Base-by-base conservation (phyloP, 805 yeast genomes). In the Barnettozyma siamensis region DNA sequence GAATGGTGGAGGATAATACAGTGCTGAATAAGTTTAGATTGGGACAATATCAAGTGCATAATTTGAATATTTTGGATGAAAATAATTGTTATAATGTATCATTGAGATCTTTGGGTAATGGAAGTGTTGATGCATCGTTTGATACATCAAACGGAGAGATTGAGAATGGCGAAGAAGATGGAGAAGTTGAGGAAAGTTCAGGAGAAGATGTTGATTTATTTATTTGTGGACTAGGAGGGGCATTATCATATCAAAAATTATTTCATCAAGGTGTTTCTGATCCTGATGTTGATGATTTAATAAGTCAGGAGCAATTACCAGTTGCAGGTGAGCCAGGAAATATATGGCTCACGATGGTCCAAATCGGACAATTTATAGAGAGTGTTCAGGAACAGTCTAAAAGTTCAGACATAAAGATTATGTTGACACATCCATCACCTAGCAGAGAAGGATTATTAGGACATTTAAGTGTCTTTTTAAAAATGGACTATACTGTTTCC, bases 401-500 rank as follows among this genome's bases (percentile, higher is more conserved):
- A 52, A 58, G 63, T 46, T 38, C 57, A 4, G 74, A 81, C 38
- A 73, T 82, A 33, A 74, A 82, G 47, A 57, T 85, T 7, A 76
- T 85, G 51, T 59, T 84, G 10, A 66, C 83, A 13, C 88, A 83
- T 59, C 78, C 83, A 35, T 78, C 88, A 5, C 86, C 88, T 2
- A 67, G 83, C 24, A 69, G 83, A 45, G 86, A 82, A 45, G 85
- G 86, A 3, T 59, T 84, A 20, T 58, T 85, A 31, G 82, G 80
- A 44, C 87, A 81, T 56, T 58, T 85, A 44, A 78, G 87, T 30
- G 73, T 82, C 30, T 64, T 76, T 21, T 68, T 83, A 49, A 76
- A 80, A 47, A 81, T 84, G 52, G 89, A 83, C 57, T 80, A 79
- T 56, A 80, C 88, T 2, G 59, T 85, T 5, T 75, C 84, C n/a